A percentile compares a stretch with the other conserved stretches of the same genome.
Evolutionary conservation across 2,329 filamentous ascomycete species (phyloP).

Genomic region (Diaporthe citriasiana): DNA sequence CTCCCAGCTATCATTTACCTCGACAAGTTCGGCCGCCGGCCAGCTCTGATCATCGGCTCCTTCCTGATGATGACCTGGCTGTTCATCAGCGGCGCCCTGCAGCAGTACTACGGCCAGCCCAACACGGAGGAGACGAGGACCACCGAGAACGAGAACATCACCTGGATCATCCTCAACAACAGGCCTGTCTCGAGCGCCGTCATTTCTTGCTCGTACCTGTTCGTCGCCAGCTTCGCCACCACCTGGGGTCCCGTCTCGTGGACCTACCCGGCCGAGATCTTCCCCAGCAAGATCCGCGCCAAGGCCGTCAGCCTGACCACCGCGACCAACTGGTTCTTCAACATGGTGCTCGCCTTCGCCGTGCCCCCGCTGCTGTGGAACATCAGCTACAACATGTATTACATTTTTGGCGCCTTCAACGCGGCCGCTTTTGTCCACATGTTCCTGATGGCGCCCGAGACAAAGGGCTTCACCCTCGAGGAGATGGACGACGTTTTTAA

Average conservation of each 20-base stretch:
- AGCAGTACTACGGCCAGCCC: conserved; percentile 70
- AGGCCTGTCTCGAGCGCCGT: conserved; percentile 71
- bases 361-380: conserved; percentile 65
- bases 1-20: conserved; percentile 72
- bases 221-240: conserved; percentile 76
- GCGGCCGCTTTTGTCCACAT: conserved; percentile 77
- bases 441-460: conserved; percentile 74
- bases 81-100: conserved; percentile 72
- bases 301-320: conserved; percentile 61
- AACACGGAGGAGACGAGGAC: conserved; percentile 52
- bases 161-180: conserved; percentile 70
- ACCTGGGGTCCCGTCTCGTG: conserved; percentile 66
- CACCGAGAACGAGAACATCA: conserved; percentile 60
- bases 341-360: conserved; percentile 68
- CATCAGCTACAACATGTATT: conserved; percentile 74
- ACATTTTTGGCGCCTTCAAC: conserved; percentile 83
- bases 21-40: conserved; percentile 71
- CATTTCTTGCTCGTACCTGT: conserved; percentile 79
- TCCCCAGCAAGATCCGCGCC: conserved; percentile 57
- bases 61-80: conserved; percentile 73
- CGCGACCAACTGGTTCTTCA: conserved; percentile 59
- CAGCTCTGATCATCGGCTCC: conserved; percentile 67
- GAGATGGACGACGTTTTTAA: conserved; percentile 83
- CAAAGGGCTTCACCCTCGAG: conserved; percentile 80
- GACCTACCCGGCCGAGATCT: conserved; percentile 64